phyloP scores from a whole-genome alignment of 345 rosid species.

The Gynandropsis gynandra region DNA sequence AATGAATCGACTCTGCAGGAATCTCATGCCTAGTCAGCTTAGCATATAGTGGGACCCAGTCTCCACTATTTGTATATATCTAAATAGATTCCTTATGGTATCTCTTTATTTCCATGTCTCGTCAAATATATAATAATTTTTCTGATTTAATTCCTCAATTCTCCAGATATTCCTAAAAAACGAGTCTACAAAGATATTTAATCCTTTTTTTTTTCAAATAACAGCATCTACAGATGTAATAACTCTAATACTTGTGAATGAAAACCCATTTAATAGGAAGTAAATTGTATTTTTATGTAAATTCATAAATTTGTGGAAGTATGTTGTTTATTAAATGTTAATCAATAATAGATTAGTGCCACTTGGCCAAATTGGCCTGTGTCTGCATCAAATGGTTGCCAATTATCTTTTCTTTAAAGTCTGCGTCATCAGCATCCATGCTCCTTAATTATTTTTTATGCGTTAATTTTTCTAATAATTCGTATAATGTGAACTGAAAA shows the following conservation, averaged over 20 bases:
- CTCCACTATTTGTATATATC: slow-evolving; percentile 10
- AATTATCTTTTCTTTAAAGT: slow-evolving; percentile 19
- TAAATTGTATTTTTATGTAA: slow-evolving; percentile 17
- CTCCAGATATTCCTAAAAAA: too few species aligned
- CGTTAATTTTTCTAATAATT: too few species aligned
- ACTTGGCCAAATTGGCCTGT: slow-evolving; percentile 33
- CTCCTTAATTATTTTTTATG: slow-evolving; percentile 26
- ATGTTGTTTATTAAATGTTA: slow-evolving; percentile 23
- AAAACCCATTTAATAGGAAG: too few species aligned
- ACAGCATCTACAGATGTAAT: too few species aligned
- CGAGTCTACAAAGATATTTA: too few species aligned
- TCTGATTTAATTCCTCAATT: background rate
- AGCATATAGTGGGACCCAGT: slow-evolving; percentile 19
- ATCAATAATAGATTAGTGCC: slow-evolving; percentile 15
- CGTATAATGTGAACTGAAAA: too few species aligned
- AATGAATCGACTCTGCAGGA: slow-evolving; percentile 16
- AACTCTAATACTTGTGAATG: too few species aligned
- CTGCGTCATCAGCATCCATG: slow-evolving; percentile 21
- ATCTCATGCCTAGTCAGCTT: slow-evolving; percentile 27
- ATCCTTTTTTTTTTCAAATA: too few species aligned
- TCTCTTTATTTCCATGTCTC: background rate
- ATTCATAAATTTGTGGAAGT: slow-evolving; percentile 5
- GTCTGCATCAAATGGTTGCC: slow-evolving; percentile 29
- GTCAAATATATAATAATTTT: background rate
- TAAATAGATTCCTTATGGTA: background rate